Evolutionary conservation across 2,329 filamentous ascomycete genomes (phyloP).

Genomic region (Exophiala viscosa): DNA sequence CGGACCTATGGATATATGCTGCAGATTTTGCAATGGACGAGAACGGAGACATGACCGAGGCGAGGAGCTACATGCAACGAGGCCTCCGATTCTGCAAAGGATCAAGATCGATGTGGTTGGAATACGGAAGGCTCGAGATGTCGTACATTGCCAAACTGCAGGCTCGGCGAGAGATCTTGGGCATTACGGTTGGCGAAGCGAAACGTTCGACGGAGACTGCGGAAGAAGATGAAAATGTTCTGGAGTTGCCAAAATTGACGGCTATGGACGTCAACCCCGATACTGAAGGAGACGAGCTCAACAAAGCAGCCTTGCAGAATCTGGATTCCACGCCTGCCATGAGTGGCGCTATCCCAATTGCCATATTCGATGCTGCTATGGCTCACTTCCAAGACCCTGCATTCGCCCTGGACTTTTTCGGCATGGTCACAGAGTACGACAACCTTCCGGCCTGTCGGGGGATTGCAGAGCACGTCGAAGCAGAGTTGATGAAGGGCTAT

Average conservation of each 20-base stretch:
- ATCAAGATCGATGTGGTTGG: constrained; percentile 72
- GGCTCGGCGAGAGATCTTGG: constrained; percentile 65
- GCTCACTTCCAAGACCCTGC: constrained; percentile 67
- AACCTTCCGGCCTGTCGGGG: constrained; percentile 60
- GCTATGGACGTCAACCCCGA: constrained; percentile 60
- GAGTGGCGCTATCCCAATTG: constrained; percentile 87
- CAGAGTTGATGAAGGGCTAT: constrained; percentile 57
- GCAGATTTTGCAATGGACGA: constrained; percentile 74
- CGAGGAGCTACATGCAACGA: constrained; percentile 80
- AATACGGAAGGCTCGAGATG: constrained; percentile 89
- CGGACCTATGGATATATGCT: constrained; percentile 78
- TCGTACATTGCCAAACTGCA: constrained; percentile 83
- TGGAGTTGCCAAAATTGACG: constrained; percentile 57
- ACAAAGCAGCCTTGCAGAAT: constrained; percentile 58
- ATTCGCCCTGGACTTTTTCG: constrained; percentile 73
- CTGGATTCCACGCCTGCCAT: constrained; percentile 72
- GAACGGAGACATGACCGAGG: constrained; percentile 81
- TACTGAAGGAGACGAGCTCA: constrained; percentile 49
- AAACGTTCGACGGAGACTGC: constrained; percentile 35
- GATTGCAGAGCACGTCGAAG: constrained; percentile 70
- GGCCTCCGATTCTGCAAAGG: constrained; percentile 84
- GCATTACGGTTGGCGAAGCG: constrained; percentile 50
- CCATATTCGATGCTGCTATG: constrained; percentile 82
- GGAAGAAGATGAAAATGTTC: constrained; percentile 53
- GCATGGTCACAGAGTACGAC: constrained; percentile 69